Conservation (phyloP, 176 grass and related monocot genomes). For the Thalia dealbata region DNA sequence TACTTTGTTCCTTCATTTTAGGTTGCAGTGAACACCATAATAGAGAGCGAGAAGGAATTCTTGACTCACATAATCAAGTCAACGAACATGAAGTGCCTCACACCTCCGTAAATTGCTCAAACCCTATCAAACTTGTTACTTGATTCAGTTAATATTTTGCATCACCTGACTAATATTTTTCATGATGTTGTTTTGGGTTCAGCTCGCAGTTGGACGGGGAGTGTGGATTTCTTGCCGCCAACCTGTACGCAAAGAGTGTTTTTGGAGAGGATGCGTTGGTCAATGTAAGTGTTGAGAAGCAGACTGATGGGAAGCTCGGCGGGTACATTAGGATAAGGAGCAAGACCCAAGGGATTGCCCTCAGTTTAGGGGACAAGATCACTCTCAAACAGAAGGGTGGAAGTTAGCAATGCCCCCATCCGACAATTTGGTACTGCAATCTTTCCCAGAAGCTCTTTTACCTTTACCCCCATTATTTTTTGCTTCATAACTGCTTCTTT, state of each 20-base stretch:
- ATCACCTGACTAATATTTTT: not conserved
- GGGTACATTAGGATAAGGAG: conserved; percentile 36
- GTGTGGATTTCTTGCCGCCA: conserved; percentile 23
- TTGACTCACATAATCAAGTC: conserved; percentile 17
- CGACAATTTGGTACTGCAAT: not conserved
- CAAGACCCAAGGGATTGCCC: conserved; percentile 34
- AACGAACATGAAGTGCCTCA: conserved; percentile 16
- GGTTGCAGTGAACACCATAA: conserved; percentile 13
- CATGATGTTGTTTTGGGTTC: not conserved
- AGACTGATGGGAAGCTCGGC: conserved; percentile 26
- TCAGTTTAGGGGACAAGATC: conserved; percentile 19
- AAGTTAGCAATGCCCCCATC: not conserved
- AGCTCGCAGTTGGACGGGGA: conserved; percentile 30
- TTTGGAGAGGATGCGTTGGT: conserved; percentile 19
- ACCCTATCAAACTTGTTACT: not conserved
- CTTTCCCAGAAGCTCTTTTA: not conserved
- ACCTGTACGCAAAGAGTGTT: conserved; percentile 12
- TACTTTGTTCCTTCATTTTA: not conserved
- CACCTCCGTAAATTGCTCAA: not conserved
- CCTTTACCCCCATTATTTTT: not conserved
- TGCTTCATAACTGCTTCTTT: not conserved
- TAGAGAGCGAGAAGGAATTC: conserved; percentile 12
- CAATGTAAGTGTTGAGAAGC: conserved; percentile 27
- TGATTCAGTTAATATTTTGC: not conserved
- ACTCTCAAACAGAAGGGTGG: conserved; percentile 12